Evolutionary conservation across 345 rosid species (phyloP).

Genomic region (Acer campestre): DNA sequence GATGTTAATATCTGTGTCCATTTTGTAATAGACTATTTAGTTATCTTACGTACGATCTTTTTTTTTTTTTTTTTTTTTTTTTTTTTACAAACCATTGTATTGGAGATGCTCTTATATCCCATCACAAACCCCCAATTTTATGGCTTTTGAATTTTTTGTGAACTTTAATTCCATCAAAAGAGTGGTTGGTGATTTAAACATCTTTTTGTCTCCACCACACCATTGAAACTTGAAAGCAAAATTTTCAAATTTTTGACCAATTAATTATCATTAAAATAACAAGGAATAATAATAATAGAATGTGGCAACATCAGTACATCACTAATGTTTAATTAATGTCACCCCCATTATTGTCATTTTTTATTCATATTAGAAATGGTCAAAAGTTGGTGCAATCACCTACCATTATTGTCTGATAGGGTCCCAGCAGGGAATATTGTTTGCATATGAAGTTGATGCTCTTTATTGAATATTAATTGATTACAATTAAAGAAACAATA

Average conservation of each 20-base stretch:
- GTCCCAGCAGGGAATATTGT: neutral
- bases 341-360: too few species aligned
- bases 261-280: too few species aligned
- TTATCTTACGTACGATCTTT: too few species aligned
- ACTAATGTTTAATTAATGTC: too few species aligned
- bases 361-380: neutral
- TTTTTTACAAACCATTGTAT: too few species aligned
- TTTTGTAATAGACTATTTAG: too few species aligned
- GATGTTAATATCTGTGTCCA: too few species aligned
- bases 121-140: neutral
- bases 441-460: neutral
- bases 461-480: neutral
- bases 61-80: too few species aligned
- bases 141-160: neutral
- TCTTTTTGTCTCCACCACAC: neutral
- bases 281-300: too few species aligned
- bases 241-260: neutral
- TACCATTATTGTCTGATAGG: neutral
- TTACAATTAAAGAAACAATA: neutral
- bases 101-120: too few species aligned
- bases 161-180: neutral
- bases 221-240: neutral
- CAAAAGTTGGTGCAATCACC: neutral
- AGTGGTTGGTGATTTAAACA: too few species aligned
- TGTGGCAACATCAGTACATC: too few species aligned